Conservation (phyloP, 805 yeast species). For the Candida verbasci region DNA sequence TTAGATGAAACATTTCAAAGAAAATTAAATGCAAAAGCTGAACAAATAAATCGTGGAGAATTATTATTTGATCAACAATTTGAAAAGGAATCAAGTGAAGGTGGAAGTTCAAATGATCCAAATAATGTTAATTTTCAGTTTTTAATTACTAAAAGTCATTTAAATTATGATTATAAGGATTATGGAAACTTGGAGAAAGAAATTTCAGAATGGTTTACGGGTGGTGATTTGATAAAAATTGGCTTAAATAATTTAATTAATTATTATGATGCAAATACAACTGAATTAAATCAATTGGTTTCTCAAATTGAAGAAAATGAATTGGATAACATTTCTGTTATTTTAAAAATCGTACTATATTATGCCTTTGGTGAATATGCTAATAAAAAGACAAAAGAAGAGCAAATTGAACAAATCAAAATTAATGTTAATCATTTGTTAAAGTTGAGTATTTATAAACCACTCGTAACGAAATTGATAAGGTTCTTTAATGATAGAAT, state of each 20-base stretch:
- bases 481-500: conserved; percentile 4
- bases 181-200: conserved; percentile 22
- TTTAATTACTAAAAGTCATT: conserved; percentile 25
- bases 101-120: no score
- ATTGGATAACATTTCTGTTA: background rate
- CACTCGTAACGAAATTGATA: conserved; percentile 6
- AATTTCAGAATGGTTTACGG: conserved; percentile 36
- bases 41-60: conserved; percentile 21
- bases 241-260: conserved; percentile 12
- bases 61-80: background rate
- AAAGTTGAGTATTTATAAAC: conserved; percentile 5
- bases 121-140: conserved; percentile 18
- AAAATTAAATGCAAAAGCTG: conserved; percentile 39
- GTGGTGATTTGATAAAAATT: conserved; percentile 24
- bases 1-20: conserved; percentile 40
- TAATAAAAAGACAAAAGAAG: conserved; percentile 2
- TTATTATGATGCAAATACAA: conserved; percentile 5
- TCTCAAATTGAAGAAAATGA: background rate
- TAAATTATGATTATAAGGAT: conserved; percentile 28
- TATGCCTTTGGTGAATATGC: conserved; percentile 23
- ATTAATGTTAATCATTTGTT: conserved; percentile 10
- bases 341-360: conserved; percentile 17
- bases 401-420: conserved; percentile 12
- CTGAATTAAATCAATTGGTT: background rate
- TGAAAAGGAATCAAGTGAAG: background rate